Evolutionary conservation across 169 alveolate genomes (phyloP).

Genomic region (Eimeria acervulina): DNA sequence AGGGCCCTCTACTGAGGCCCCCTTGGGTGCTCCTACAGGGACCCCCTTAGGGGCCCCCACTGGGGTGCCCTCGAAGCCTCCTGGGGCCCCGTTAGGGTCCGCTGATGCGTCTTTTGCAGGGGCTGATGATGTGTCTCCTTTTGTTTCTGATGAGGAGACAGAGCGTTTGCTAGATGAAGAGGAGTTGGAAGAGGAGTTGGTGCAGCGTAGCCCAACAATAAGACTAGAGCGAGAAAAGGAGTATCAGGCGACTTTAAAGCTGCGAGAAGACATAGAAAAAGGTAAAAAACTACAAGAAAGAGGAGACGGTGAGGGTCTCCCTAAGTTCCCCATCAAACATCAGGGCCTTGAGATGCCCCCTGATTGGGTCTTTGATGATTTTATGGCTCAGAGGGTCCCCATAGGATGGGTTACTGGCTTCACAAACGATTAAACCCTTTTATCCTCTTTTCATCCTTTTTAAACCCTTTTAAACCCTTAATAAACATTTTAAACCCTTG

Average conservation of each 20-base stretch:
- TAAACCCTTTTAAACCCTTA: neutral
- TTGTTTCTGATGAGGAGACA: neutral
- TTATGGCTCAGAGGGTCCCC: constrained; percentile 78
- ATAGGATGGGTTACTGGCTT: constrained; percentile 49
- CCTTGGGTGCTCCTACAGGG: neutral
- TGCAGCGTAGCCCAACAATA: constrained; percentile 57
- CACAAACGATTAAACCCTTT: constrained; percentile 25
- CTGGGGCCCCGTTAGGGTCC: constrained; percentile 33
- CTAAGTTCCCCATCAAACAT: constrained; percentile 49
- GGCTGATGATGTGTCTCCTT: neutral
- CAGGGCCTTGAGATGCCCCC: constrained; percentile 64
- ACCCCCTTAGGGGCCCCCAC: neutral
- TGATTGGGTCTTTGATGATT: constrained; percentile 77
- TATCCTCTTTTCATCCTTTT: neutral
- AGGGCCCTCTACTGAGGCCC: neutral
- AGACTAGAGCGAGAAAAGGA: constrained; percentile 68
- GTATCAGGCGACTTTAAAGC: constrained; percentile 40
- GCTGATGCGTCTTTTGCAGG: too few species aligned
- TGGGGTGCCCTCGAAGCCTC: constrained; percentile 2
- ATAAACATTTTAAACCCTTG: too few species aligned
- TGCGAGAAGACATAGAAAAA: constrained; percentile 21
- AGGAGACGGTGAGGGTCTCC: constrained; percentile 79
- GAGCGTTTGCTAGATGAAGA: constrained; percentile 80
- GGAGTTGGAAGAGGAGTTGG: constrained; percentile 69
- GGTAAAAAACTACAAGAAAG: constrained; percentile 51